A percentile compares a stretch with the other conserved stretches of the same genome.
phyloP scores from a whole-genome alignment of 129 eudicot genomes.

The Pseudognaphalium luteoalbum region DNA sequence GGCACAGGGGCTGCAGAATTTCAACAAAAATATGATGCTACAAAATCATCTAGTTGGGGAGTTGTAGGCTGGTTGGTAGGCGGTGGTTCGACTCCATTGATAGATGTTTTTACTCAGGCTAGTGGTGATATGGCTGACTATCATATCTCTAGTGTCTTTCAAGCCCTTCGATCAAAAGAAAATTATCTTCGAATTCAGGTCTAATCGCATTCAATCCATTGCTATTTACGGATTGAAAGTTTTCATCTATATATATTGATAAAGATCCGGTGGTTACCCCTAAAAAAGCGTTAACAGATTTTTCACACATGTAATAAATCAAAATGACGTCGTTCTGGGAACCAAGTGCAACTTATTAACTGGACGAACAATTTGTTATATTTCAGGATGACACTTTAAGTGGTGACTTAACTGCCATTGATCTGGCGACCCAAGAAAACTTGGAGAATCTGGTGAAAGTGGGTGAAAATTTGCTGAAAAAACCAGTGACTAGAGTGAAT shows the following conservation, averaged over 20 bases:
- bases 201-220: not conserved
- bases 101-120: constrained; percentile 33
- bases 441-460: constrained; percentile 32
- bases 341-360: no score
- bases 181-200: constrained; percentile 54
- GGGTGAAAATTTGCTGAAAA: constrained; percentile 34
- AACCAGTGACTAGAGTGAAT: constrained; percentile 20
- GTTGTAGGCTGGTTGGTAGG: constrained; percentile 38
- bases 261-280: no score
- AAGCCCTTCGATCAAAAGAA: constrained; percentile 30
- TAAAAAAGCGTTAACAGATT: no score
- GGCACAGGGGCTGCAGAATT: constrained; percentile 49
- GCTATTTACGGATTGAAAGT: no score
- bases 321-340: no score
- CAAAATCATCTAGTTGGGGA: constrained; percentile 48
- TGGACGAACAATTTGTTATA: not conserved
- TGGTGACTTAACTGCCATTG: constrained; percentile 24
- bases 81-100: constrained; percentile 38
- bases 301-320: no score
- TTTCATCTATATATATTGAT: no score
- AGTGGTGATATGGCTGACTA: constrained; percentile 42
- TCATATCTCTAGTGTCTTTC: constrained; percentile 32
- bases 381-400: constrained; percentile 40
- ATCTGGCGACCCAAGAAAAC: constrained; percentile 37
- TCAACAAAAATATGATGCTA: constrained; percentile 34